phyloP scores from a whole-genome alignment of 2,329 filamentous ascomycete species.

The Leptographium flavum region DNA sequence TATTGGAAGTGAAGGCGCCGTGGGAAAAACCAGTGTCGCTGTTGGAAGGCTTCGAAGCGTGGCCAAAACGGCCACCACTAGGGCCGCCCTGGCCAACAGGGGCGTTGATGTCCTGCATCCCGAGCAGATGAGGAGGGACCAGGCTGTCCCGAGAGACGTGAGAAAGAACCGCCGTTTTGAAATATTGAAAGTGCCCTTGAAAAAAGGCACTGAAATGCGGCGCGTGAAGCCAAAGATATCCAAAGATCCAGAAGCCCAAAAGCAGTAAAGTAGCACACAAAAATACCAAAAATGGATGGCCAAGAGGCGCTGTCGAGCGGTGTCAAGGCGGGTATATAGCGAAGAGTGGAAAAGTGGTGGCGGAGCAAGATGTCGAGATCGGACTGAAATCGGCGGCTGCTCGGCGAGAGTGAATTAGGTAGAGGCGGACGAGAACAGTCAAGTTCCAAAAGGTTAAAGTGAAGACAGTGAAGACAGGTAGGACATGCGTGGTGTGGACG shows the following conservation, averaged over 20 bases:
- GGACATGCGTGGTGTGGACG: neutral
- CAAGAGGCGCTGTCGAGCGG: neutral
- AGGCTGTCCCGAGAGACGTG: slow-evolving; percentile 67
- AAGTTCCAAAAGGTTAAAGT: neutral
- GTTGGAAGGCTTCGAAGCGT: slow-evolving; percentile 67
- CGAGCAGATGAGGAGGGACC: slow-evolving; percentile 74
- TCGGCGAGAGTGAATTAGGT: neutral
- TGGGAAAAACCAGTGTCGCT: slow-evolving; percentile 86
- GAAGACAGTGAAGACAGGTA: neutral
- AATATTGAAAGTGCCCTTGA: slow-evolving; percentile 40
- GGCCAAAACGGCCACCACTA: slow-evolving; percentile 49
- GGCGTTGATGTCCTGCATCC: slow-evolving; percentile 78
- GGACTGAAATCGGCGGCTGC: neutral
- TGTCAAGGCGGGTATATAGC: neutral
- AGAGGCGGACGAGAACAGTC: neutral
- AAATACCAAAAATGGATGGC: neutral
- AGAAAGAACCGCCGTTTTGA: slow-evolving; percentile 74
- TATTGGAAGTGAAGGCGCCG: slow-evolving; percentile 78
- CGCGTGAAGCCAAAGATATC: slow-evolving; percentile 15
- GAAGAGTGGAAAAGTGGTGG: neutral
- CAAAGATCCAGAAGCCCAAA: neutral
- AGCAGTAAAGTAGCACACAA: neutral
- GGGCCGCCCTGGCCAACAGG: slow-evolving; percentile 40
- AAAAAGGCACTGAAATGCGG: slow-evolving; percentile 30
- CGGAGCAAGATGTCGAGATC: neutral